Base-by-base conservation (phyloP, 768 basidiomycete species). In the Leccinellum albellum region DNA sequence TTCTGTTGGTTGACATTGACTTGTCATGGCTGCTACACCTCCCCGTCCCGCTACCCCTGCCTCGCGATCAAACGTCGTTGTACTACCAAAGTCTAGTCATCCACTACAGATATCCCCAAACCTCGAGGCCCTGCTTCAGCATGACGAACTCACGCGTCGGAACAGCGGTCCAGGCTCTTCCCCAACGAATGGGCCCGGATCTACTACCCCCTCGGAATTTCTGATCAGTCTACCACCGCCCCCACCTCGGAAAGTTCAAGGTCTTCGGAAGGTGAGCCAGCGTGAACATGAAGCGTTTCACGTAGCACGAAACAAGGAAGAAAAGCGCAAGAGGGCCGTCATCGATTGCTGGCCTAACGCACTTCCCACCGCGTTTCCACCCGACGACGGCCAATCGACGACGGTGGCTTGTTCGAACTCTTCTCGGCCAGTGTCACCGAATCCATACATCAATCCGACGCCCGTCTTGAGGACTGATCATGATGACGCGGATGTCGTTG, bases 41-140 rank as follows among this genome's bases (percentile, higher is more conserved):
- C 61, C 65, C 0, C 70, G 68, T 28, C 17, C 66, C 8, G 51
- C 57, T 4, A 62, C 70, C 3, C 70, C 68, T 6, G 37, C 35
- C 0, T 35, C 47, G 0, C 33, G 45, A 26, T 32, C 55, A 1
- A 45, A 45, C 23, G 47, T 35, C 20, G 54, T 51, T 40, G 29
- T 28, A 6, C 55, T 32, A 0, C 55, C 64, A 1, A 53, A 57
- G 24, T 12, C 60, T 0, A 26, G n/a, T 12, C 37, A 64, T 10
- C 70, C 76, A 1, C 66, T 85, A 47, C 70, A 76, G 12, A 86
- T 85, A 51, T 85, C 82, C 2, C 79, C 84, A 0, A 78, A 86
- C 61, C 77, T 85, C 47, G 80, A 85, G 58, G 84, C 83, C 24
- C 62, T 86, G 8, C 73, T 86, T 51, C 78, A 83, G 64, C 79